Percentiles rank a stretch among this genome's conserved stretches.
Conservation (phyloP, 345 rosid species). For the Reutealis trisperma region DNA sequence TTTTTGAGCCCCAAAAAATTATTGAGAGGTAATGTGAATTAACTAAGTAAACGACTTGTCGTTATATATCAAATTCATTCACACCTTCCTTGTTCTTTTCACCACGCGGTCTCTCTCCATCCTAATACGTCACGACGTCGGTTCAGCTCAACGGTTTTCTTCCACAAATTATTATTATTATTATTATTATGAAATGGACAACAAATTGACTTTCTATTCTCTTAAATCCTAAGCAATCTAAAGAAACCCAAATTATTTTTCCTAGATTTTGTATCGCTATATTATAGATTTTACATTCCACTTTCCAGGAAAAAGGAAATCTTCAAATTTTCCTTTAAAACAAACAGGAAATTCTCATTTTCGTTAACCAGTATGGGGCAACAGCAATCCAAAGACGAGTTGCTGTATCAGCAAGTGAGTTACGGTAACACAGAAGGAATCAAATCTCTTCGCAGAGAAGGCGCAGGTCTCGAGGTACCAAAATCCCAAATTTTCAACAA, state of each 20-base stretch:
- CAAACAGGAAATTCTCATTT: not conserved
- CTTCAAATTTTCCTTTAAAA: not conserved
- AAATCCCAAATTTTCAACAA: too few relatives aligned
- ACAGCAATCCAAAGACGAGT: conserved; percentile 88
- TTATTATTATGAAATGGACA: not conserved
- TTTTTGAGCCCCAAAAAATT: too few relatives aligned
- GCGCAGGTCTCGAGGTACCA: conserved; percentile 91
- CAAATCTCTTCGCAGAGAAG: conserved; percentile 68
- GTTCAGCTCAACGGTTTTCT: not conserved
- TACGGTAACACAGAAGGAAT: conserved; percentile 77
- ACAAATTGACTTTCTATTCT: not conserved
- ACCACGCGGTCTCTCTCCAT: too few relatives aligned
- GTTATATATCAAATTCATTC: too few relatives aligned
- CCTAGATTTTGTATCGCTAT: not conserved
- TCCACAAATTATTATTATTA: not conserved
- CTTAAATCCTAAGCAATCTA: conserved; percentile 17
- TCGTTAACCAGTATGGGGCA: conserved; percentile 61
- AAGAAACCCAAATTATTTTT: not conserved
- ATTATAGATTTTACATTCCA: not conserved
- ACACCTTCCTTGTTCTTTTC: too few relatives aligned
- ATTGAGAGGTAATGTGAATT: too few relatives aligned
- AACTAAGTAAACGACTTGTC: too few relatives aligned
- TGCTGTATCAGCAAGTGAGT: conserved; percentile 78
- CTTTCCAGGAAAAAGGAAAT: not conserved
- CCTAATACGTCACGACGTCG: not conserved